Evolutionary conservation across 148 eudicot genomes (phyloP), one percentile per base, ranked within the genome.

Genomic region (Silene latifolia): DNA sequence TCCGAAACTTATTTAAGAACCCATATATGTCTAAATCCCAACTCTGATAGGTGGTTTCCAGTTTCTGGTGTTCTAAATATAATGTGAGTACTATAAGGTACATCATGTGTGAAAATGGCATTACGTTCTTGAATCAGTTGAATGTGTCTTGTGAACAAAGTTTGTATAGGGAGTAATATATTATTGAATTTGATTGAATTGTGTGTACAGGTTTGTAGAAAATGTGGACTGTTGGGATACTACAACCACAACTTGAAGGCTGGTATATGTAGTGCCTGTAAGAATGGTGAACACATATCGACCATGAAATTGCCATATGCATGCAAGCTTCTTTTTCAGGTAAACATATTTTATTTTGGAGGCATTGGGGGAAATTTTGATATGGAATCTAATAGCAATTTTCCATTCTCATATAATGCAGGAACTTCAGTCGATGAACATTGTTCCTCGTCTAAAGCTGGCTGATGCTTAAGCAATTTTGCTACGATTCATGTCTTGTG

Each of bases 251-350:
- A 85, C 80, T 81, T 88, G 56, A 94, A 94, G 84, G 80, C 82
- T 25, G 88, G 85, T 21, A 79, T 91, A 9, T 94, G 97, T 70
- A 86, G 96, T 27, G 73, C 76, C 7, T 94, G 97, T 69, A 90
- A 87, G 81, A 87, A 83, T 47, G 90, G 96, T 39, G 90, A 85
- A 12, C 84, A 87, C 76, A 82, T 90, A 65, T 87, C 93, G 13
- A 81, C 89, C 42, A 84, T 94, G 89, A 92, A 92, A 79, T 66
- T 94, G 84, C 98, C 97, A 21, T 91, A 94, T 81, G 98, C 97
- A 6, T 94, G 98, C 92, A 94, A 94, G 82, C 88, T 94, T 47
- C 82, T 94, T 60, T 82, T 94, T 75, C 98, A 93, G 98, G 97
- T 89, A 86, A 66, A 63, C 29, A 27, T 27, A 27, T 1, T 27